Evolutionary conservation across 257 asterid genomes (phyloP), one percentile per base, ranked within the genome.

Genomic region (Misopates orontium): DNA sequence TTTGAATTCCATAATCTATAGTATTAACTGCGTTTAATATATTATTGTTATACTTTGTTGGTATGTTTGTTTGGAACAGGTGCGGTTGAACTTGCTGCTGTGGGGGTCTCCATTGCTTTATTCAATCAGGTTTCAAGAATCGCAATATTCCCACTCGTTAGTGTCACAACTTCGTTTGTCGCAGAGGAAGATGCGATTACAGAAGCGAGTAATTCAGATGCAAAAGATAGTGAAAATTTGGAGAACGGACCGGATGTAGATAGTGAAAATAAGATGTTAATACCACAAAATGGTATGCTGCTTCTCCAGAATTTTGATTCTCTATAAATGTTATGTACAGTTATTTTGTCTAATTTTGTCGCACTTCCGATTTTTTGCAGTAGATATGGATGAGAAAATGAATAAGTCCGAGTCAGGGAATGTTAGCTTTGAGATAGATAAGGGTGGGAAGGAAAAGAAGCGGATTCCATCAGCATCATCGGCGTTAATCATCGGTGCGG

Each of bases 381-480:
- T 74, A 76, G 81, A 69, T 75, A 53, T 42, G 58, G 70, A 70
- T 56, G 81, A 70, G 67, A 74, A 63, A 60, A 14, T 24, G 71
- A 4, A 58, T 65, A 51, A 62, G 48, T 23, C 68, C 10, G 76
- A 70, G 63, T 16, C 72, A 5, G 60, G 15, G 6, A 39, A 19
- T 44, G 22, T 53, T 32, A 71, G 79, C 68, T 75, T 79, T 41
- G 84, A 83, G 58, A 67, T 74, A 25, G 70, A 44, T 52, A 67
- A 74, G 18, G n/a, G 11, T 11, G 72, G 54, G 76, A 64, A 40
- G n/a, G 60, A 53, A 69, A 89, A 84, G 74, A 79, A 81, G 68
- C 74, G 69, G 71, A 86, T 89, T n/a, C 87, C 92, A 39, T 83
- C 96, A 16, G 92, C 91, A 1, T 83, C 96, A 3, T 79, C 95